These are phyloP conservation scores for Chlamydomonas sp. DNA, from an alignment of 139 green algal genomes.

Conservation along the genomic window DNA sequence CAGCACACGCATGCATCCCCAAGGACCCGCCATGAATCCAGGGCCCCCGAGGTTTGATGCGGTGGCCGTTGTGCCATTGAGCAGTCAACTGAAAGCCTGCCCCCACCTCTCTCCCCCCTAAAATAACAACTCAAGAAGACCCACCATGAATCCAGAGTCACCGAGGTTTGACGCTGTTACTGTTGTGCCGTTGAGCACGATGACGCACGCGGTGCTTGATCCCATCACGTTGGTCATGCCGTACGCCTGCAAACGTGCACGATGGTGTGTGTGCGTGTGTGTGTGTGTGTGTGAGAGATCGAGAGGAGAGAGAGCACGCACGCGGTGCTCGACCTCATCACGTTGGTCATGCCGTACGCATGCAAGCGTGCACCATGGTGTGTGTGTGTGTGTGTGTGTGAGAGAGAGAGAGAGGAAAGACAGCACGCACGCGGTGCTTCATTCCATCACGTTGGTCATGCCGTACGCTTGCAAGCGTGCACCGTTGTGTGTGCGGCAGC, in stretches of 20 bases:
- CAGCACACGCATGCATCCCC: too few relatives aligned
- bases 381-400: too few relatives aligned
- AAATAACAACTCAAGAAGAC: conserved; percentile 36
- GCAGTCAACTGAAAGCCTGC: too few relatives aligned
- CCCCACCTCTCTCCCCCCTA: conserved; percentile 13
- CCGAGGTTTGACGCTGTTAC: conserved; percentile 79
- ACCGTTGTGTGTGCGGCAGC: too few relatives aligned
- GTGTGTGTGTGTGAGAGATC: too few relatives aligned
- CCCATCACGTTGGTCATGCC: conserved; percentile 43
- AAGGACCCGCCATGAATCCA: too few relatives aligned
- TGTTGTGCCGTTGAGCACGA: conserved; percentile 54
- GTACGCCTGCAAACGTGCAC: conserved; percentile 23
- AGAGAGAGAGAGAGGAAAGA: too few relatives aligned
- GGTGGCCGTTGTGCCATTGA: too few relatives aligned
- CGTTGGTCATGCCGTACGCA: conserved; percentile 38
- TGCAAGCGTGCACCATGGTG: neutral
- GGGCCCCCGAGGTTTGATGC: too few relatives aligned
- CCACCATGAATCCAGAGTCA: conserved; percentile 69
- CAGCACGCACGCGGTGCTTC: too few relatives aligned
- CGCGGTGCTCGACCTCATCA: conserved; percentile 67
- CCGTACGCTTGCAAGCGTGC: conserved; percentile 22
- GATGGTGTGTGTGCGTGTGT: too few relatives aligned
- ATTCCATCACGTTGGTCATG: conserved; percentile 49
- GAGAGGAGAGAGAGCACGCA: too few relatives aligned
- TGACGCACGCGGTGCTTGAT: conserved; percentile 74